Percentiles rank a stretch among this genome's conserved stretches.
phyloP scores from a whole-genome alignment of 441 rosid genomes.

The Geranium incanum region DNA sequence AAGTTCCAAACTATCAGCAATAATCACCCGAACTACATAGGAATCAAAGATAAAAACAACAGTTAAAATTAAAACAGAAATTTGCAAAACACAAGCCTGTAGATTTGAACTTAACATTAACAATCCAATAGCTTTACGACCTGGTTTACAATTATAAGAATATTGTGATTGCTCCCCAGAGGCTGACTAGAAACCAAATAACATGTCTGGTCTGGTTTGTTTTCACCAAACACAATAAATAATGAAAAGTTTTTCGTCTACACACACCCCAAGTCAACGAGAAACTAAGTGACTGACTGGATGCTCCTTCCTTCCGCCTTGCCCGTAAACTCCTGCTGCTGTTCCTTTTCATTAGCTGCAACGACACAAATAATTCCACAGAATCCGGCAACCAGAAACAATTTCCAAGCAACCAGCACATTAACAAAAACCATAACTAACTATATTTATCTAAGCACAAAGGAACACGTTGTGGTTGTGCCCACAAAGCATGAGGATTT shows the following conservation, averaged over 20 bases:
- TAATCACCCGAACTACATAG: too few species aligned
- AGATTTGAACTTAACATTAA: constrained; percentile 1
- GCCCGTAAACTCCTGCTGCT: constrained; percentile 16
- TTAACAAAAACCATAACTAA: constrained; percentile 31
- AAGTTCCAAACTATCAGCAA: too few species aligned
- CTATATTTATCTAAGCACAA: constrained; percentile 57
- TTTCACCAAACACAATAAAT: constrained; percentile 4
- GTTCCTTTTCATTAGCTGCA: constrained; percentile 27
- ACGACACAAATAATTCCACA: background rate
- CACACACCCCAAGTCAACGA: constrained; percentile 3
- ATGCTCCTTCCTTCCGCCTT: constrained; percentile 15
- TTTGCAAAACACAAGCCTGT: background rate
- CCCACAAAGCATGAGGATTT: constrained; percentile 38
- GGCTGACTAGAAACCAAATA: background rate
- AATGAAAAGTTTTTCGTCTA: constrained; percentile 1
- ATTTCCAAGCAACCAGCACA: constrained; percentile 15
- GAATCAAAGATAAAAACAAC: too few species aligned
- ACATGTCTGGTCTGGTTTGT: background rate
- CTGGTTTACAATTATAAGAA: constrained; percentile 7
- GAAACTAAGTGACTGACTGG: background rate
- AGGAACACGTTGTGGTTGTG: constrained; percentile 44
- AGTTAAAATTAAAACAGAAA: background rate
- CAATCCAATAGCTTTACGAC: background rate
- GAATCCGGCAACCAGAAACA: background rate
- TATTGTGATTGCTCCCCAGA: background rate